Conservation (phyloP, 2,329 filamentous ascomycete species). For the Stachybotrys chartarum region DNA sequence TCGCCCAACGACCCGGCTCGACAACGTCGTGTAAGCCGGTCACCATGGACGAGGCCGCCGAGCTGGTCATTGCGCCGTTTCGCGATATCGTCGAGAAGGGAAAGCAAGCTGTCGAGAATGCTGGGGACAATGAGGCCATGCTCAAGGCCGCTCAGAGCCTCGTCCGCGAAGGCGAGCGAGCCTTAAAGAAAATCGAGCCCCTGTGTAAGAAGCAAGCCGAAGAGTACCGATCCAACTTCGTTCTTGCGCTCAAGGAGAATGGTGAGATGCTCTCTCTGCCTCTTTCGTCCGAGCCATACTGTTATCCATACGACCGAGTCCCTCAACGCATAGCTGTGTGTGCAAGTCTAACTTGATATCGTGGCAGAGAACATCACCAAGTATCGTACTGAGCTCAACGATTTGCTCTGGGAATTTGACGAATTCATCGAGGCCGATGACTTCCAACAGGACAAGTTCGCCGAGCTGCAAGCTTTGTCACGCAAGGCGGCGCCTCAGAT, state of each 20-base stretch:
- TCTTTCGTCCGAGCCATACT: not conserved
- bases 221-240: constrained; percentile 42
- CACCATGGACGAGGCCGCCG: constrained; percentile 31
- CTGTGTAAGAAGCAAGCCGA: constrained; percentile 40
- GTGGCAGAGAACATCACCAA: constrained; percentile 40
- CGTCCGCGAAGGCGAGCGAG: constrained; percentile 40
- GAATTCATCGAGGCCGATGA: constrained; percentile 42
- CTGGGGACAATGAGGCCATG: constrained; percentile 37
- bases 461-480: constrained; percentile 38
- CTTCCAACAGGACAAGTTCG: constrained; percentile 44
- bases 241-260: constrained; percentile 45
- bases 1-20: too few species aligned
- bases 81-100: constrained; percentile 46
- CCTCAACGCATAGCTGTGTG: not conserved
- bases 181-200: constrained; percentile 43
- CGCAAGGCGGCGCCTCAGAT: constrained; percentile 41
- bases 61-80: constrained; percentile 44
- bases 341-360: not conserved
- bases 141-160: constrained; percentile 40
- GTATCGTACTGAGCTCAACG: constrained; percentile 38
- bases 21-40: not conserved
- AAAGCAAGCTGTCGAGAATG: constrained; percentile 38
- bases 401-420: constrained; percentile 50
- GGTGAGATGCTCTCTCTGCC: constrained; percentile 28
- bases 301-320: not conserved